Evolutionary conservation across 129 eudicot genomes (phyloP).

Genomic region (Deinandra increscens): DNA sequence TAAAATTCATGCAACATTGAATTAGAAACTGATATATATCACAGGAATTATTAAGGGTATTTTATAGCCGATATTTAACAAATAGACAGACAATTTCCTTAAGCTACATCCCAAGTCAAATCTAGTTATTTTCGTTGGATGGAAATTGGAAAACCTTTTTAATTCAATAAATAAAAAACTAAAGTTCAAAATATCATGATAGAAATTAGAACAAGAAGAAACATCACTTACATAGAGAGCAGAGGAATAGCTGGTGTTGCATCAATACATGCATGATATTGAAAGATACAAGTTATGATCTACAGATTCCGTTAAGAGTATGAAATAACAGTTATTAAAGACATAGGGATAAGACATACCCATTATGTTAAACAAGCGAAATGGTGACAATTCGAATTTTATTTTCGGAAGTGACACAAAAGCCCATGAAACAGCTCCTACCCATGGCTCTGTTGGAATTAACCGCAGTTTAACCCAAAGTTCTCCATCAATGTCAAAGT

Average conservation of each 20-base stretch:
- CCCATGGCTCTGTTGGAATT: constrained; percentile 93
- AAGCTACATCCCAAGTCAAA: background rate
- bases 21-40: background rate
- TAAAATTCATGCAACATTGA: constrained; percentile 11
- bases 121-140: background rate
- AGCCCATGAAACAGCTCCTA: constrained; percentile 95
- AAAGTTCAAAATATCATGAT: constrained; percentile 12
- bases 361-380: constrained; percentile 92
- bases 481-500: constrained; percentile 97
- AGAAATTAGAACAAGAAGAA: background rate
- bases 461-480: constrained; percentile 92
- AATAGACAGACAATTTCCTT: background rate
- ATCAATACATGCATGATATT: constrained; percentile 39
- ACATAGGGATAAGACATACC: constrained; percentile 45
- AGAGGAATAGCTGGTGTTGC: constrained; percentile 80
- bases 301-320: background rate
- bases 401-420: constrained; percentile 98
- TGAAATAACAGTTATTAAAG: constrained; percentile 9
- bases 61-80: background rate
- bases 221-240: constrained; percentile 81
- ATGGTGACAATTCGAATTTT: constrained; percentile 80
- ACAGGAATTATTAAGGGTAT: background rate
- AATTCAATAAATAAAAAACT: background rate
- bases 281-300: constrained; percentile 22
- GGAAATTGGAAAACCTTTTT: background rate